Evolutionary conservation across 2,329 filamentous ascomycete species (phyloP).

Genomic region (Drechslerella dactyloides): DNA sequence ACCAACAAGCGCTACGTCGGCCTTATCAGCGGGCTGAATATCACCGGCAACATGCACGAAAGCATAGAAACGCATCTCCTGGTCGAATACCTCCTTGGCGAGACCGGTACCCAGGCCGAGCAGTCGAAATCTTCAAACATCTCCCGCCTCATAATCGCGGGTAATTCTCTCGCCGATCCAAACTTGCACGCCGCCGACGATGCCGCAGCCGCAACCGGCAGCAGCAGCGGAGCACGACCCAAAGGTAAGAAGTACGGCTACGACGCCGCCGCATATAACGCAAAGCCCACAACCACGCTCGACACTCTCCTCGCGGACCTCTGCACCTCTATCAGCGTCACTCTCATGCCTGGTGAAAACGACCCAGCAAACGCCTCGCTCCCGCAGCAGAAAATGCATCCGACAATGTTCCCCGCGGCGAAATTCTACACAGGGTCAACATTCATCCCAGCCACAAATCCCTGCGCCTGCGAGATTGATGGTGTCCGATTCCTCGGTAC

Average conservation of each 20-base stretch:
- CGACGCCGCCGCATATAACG: constrained; percentile 85
- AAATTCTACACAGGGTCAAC: constrained; percentile 70
- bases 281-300: constrained; percentile 79
- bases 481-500: constrained; percentile 87
- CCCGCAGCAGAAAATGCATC: constrained; percentile 90
- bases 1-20: constrained; percentile 65
- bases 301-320: constrained; percentile 82
- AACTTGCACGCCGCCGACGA: constrained; percentile 28
- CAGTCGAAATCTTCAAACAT: constrained; percentile 72
- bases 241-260: constrained; percentile 84
- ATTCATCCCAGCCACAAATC: constrained; percentile 88
- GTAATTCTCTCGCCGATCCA: constrained; percentile 72
- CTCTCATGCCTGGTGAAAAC: constrained; percentile 78
- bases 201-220: constrained; percentile 21
- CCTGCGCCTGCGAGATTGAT: constrained; percentile 87
- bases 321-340: constrained; percentile 85
- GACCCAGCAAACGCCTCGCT: constrained; percentile 90
- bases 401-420: constrained; percentile 83
- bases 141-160: constrained; percentile 85
- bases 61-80: constrained; percentile 77
- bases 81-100: constrained; percentile 72
- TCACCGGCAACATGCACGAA: constrained; percentile 78
- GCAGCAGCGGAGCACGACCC: constrained; percentile 58
- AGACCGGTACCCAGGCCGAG: constrained; percentile 42
- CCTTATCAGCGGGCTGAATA: constrained; percentile 84